Evolutionary conservation across 257 asterid genomes (phyloP), one percentile per base, ranked within the genome.

Genomic region (Craterostigma plantagineum): DNA sequence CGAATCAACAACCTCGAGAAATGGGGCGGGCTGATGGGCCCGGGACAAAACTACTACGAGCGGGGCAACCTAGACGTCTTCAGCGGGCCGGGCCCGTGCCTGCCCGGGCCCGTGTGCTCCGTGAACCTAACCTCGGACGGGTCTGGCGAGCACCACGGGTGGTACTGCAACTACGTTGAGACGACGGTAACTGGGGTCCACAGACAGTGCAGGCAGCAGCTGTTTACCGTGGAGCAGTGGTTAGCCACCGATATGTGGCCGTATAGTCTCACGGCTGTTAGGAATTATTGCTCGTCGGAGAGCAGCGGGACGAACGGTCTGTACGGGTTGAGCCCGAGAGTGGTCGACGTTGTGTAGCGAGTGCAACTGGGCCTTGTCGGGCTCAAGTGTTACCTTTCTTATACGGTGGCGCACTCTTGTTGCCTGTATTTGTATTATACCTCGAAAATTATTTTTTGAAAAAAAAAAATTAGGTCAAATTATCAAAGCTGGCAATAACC

Each of bases 11-110:
- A 44, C 13, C 35, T 44, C 35, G 49, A 18, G 15, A 1, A 34
- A 1, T 44, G 49, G 49, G 49, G 35, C 49, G 49, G 49, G 49
- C 18, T 44, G 10, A 44, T 44, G 49, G 49, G 49, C 49, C 13
- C 34, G 11, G 35, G 9, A 3, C 34, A 18, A 3, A 14, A 44
- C 49, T 44, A 44, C 18, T 44, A 17, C 49, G 49, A 44, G 35
- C 4, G 35, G 12, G 49, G 49, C 5, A 44, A 44, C 35, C 49
- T 44, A 5, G 49, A 44, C 35, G 18, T 44, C 14, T 44, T 44
- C 49, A 18, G 49, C 35, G 49, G 49, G 9, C 49, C 35, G 10
- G 49, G 49, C 14, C 49, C 49, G 6, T 44, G 49, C 34, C 14
- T 44, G 4, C 10, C 35, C 14, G 34, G 49, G 4, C 49, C 49